phyloP scores from a whole-genome alignment of 345 rosid species.

The Angophora floribunda region DNA sequence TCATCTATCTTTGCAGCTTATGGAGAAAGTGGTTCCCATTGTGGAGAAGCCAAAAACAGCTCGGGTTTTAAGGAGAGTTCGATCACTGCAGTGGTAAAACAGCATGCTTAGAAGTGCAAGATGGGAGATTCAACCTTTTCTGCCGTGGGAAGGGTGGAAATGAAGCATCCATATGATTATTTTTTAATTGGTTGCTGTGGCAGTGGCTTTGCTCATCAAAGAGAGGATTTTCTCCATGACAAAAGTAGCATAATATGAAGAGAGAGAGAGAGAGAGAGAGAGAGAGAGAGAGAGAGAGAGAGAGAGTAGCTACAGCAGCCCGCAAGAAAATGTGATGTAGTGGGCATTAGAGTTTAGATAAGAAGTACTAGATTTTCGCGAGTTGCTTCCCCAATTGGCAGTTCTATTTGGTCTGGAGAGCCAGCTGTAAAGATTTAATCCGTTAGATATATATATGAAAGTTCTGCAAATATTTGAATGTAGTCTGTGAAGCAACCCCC shows the following conservation, averaged over 20 bases:
- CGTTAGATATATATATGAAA: not conserved
- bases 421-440: not conserved
- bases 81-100: slow-evolving; percentile 56
- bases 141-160: not conserved
- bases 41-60: slow-evolving; percentile 50
- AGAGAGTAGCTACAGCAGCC: not conserved
- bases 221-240: not conserved
- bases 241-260: not conserved
- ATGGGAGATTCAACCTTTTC: not conserved
- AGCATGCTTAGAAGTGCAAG: not conserved
- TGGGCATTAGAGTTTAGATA: not conserved
- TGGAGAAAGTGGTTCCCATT: slow-evolving; percentile 66
- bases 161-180: not conserved
- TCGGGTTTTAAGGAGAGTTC: slow-evolving; percentile 43
- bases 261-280: not conserved
- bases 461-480: not conserved
- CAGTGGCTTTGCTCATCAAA: not conserved
- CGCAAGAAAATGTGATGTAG: not conserved
- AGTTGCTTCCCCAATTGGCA: not conserved
- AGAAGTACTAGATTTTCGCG: not conserved
- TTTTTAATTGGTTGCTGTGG: not conserved
- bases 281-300: not conserved
- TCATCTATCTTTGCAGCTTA: slow-evolving; percentile 35
- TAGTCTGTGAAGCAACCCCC: not conserved
- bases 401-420: not conserved